Base-by-base conservation (phyloP, 2,329 filamentous ascomycete species). In the Didymellaceae sp. region DNA sequence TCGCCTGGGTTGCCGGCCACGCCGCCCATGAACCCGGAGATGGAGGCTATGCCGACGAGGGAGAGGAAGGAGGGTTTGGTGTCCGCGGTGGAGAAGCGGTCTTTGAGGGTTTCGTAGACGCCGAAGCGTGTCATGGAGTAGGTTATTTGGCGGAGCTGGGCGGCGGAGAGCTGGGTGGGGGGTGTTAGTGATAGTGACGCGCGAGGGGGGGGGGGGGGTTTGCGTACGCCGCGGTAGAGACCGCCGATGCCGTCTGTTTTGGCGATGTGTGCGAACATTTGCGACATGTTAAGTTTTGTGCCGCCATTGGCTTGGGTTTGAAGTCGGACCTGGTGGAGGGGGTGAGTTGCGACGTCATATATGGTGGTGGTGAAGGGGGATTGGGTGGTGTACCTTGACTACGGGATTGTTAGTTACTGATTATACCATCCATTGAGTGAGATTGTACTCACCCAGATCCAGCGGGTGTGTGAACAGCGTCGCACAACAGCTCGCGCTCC, bases 41-140 rank as follows among this genome's bases (percentile, higher is more conserved):
- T 77, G 18, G 86, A 88, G 44, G 93, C 90, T 74, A 97, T 89
- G 59, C 83, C 89, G 57, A 96, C 82, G 8, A 99, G 86, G n/a
- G 84, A 80, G 9, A 86, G 79, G 63, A 96, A 86, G 2, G 88
- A 85, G 2, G 91, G 88, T 43, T 79, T 72, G 3, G 69, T 63
- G 2, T 71, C 69, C 24, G 75, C 58, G 6, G 80, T 78, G 28
- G 84, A 83, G 68, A 87, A 81, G 42, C 82, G 83, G 18, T 83
- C 78, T 77, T 99, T 99, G 52, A 97, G 81, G 62, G 96, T 86
- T 77, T 97, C 94, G 80, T 99, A 99, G 58, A 97, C 86, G 58
- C 91, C 94, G 77, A 99, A 99, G 39, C 94, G 90, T 28, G 91
- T 94, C 41, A 94, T 99, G 52, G 89, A 94, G 79, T 99, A 99